Conservation (phyloP, 2,329 filamentous ascomycete species). For the Sarocladium oryzae region DNA sequence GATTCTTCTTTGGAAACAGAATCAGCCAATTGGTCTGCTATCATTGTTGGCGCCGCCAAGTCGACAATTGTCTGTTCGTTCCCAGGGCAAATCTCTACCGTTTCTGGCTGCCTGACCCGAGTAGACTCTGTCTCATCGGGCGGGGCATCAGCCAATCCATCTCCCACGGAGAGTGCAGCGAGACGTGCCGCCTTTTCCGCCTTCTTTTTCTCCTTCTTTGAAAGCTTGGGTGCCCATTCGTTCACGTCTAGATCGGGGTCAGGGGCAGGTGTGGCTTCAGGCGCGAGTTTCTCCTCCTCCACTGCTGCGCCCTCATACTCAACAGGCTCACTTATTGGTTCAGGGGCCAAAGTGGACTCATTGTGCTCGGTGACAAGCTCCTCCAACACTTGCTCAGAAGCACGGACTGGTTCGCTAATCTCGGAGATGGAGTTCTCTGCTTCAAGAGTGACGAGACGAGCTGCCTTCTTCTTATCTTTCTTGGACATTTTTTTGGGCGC, state of each 20-base stretch:
- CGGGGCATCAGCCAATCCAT: not conserved
- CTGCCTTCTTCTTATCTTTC: slow-evolving; percentile 23
- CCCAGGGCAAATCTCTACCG: not conserved
- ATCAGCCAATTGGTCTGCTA: not conserved
- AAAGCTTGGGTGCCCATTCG: slow-evolving; percentile 13
- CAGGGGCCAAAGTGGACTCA: not conserved
- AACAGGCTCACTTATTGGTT: not conserved
- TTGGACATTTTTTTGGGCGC: slow-evolving; percentile 19
- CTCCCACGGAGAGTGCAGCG: not conserved
- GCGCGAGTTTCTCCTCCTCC: not conserved
- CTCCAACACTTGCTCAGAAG: too few relatives aligned
- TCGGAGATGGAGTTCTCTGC: not conserved
- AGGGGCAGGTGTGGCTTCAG: not conserved
- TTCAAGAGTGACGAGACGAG: not conserved
- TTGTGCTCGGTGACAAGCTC: too few relatives aligned
- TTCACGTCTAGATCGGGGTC: not conserved
- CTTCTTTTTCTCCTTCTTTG: slow-evolving; percentile 25
- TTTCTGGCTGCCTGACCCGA: not conserved
- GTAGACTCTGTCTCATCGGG: not conserved
- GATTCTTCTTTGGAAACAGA: too few relatives aligned
- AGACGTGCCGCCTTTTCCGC: slow-evolving; percentile 13
- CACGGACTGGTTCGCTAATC: not conserved
- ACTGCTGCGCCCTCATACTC: not conserved
- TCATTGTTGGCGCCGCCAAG: not conserved
- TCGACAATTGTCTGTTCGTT: too few relatives aligned